phyloP scores from a whole-genome alignment of 306 rosid genomes.

The Phaseolus lunatus region DNA sequence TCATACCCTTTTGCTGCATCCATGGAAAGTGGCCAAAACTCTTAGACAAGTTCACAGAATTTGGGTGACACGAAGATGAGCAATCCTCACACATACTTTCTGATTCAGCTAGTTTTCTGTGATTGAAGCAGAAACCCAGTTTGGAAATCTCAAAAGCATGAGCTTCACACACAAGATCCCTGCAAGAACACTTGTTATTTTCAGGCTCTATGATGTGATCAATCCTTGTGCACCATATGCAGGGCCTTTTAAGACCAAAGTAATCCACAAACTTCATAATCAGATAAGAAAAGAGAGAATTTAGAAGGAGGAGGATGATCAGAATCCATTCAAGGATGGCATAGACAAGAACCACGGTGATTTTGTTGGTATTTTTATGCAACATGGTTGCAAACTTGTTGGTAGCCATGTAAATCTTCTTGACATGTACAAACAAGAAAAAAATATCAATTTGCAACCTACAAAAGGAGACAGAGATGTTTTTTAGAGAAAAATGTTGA shows the following conservation, averaged over 20 bases:
- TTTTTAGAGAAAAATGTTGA: background rate
- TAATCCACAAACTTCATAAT: conserved; percentile 9
- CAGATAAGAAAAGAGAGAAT: background rate
- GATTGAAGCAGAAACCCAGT: conserved; percentile 16
- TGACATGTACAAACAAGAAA: background rate
- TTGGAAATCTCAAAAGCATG: conserved; percentile 26
- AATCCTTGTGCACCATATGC: conserved; percentile 21
- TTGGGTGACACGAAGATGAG: background rate
- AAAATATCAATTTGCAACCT: background rate
- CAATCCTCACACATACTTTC: conserved; percentile 11
- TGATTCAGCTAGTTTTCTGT: conserved; percentile 2
- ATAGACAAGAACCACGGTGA: conserved; percentile 2
- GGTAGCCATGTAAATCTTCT: background rate
- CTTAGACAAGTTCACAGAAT: background rate
- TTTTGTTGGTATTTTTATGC: conserved; percentile 13
- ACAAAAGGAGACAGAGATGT: background rate
- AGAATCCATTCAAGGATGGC: conserved; percentile 19
- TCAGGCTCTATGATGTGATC: conserved; percentile 2
- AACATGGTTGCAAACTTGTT: conserved; percentile 16
- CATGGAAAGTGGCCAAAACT: background rate
- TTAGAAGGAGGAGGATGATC: background rate
- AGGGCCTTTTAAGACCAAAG: conserved; percentile 4
- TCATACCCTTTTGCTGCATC: background rate
- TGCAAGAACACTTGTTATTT: background rate
- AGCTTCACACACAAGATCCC: conserved; percentile 19